phyloP scores from a whole-genome alignment of 139 green algal genomes.

The Ettlia oleoabundans region DNA sequence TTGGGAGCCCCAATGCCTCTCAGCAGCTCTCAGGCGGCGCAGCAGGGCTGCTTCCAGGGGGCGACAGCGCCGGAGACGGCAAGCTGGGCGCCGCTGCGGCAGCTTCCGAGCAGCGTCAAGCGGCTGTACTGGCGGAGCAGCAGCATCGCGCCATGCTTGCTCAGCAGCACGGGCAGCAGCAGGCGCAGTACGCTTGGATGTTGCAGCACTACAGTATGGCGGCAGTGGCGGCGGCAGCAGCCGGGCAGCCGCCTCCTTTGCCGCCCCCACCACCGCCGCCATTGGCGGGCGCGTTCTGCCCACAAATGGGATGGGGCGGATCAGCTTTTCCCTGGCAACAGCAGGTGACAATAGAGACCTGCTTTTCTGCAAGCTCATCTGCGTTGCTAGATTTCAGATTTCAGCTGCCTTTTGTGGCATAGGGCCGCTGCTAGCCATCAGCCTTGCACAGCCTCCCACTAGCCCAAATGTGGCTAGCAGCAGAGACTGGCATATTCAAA shows the following conservation, averaged over 20 bases:
- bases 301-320: background rate
- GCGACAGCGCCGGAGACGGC: background rate
- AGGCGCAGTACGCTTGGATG: slow-evolving; percentile 29
- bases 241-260: slow-evolving; percentile 15
- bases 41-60: background rate
- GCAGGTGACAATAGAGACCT: background rate
- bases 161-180: slow-evolving; percentile 16
- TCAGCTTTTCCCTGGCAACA: background rate
- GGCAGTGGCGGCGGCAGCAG: background rate
- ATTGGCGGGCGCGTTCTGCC: background rate
- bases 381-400: background rate
- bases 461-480: no score
- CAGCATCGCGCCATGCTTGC: slow-evolving; percentile 9
- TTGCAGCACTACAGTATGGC: slow-evolving; percentile 35
- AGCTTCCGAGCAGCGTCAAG: background rate
- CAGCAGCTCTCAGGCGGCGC: background rate
- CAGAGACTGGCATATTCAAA: no score
- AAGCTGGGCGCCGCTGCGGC: background rate
- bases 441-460: background rate
- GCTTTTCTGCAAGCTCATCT: background rate
- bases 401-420: background rate
- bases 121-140: background rate
- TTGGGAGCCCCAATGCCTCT: background rate
- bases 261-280: slow-evolving; percentile 5
- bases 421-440: background rate